These are phyloP conservation scores for Diaporthe velutina DNA, from an alignment of 2,329 filamentous ascomycete genomes.

Conservation along the genomic window DNA sequence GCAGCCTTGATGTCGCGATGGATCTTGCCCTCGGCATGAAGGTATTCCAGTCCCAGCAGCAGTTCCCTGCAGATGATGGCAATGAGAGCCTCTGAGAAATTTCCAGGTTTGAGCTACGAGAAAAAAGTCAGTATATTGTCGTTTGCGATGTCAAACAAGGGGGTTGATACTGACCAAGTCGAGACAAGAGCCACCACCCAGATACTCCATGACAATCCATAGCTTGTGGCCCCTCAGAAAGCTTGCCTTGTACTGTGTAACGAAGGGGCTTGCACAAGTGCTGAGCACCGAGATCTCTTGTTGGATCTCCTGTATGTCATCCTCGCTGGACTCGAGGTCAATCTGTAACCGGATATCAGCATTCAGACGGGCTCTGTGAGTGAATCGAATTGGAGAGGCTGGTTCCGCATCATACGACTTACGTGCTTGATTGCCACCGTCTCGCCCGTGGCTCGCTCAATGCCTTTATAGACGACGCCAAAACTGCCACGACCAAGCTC, in stretches of 20 bases:
- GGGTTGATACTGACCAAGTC: slow-evolving; percentile 76
- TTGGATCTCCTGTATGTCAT: slow-evolving; percentile 98
- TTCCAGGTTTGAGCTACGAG: slow-evolving; percentile 84
- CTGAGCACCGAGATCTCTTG: slow-evolving; percentile 96
- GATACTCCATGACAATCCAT: slow-evolving; percentile 99
- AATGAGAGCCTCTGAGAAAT: slow-evolving; percentile 90
- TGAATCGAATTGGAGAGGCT: background rate
- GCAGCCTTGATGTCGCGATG: slow-evolving; percentile 97
- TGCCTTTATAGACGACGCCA: slow-evolving; percentile 96
- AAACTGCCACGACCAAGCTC: slow-evolving; percentile 98
- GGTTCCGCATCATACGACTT: slow-evolving; percentile 51
- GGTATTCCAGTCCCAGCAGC: slow-evolving; percentile 89
- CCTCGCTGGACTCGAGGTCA: slow-evolving; percentile 97
- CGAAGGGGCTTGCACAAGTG: slow-evolving; percentile 92
- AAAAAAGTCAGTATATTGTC: slow-evolving; percentile 43
- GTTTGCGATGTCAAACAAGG: background rate
- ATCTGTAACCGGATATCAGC: slow-evolving; percentile 71
- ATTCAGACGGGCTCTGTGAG: slow-evolving; percentile 7
- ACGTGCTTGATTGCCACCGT: slow-evolving; percentile 98
- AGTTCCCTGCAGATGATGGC: slow-evolving; percentile 95
- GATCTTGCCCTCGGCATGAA: slow-evolving; percentile 94
- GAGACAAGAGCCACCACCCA: slow-evolving; percentile 94
- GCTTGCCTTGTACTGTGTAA: slow-evolving; percentile 96
- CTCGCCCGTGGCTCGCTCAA: slow-evolving; percentile 90
- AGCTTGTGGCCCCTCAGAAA: slow-evolving; percentile 96